Evolutionary conservation across 2,329 filamentous ascomycete species (phyloP), one percentile per base, ranked within the genome.

Genomic region (Orbilia blumenaviensis): DNA sequence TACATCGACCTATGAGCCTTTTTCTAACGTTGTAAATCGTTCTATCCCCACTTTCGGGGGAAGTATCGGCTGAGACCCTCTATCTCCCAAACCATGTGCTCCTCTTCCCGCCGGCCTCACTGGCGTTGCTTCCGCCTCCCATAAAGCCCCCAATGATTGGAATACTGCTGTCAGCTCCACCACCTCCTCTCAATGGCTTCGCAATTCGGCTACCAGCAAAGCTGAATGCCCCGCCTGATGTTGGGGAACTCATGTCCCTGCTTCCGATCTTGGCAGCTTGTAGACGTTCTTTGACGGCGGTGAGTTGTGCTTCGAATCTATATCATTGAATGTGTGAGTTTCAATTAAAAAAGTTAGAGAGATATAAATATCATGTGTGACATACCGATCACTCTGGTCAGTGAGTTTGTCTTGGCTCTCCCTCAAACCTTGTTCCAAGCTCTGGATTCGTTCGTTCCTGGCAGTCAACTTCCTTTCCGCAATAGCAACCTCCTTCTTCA

Each of bases 401-500:
- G 94, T 96, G 82, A 99, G 88, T 86, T 99, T 99, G 86, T 99
- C 95, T 85, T 99, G 95, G 82, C 93, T 96, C 83, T 99, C 95
- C 83, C 97, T 93, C 80, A 99, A 87, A 81, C 99, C 85, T 81
- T 88, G 91, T 85, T 99, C 95, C 50, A 99, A 86, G 82, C 92
- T 96, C 83, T 96, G 91, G 82, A 99, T 99, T 71, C 95, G 91
- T 86, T 99, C 95, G 82, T 98, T 98, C 80, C 95, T 88, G 23
- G 95, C 95, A 83, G 96, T 96, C 78, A 99, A 87, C 84, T 99
- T 99, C 80, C 95, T 89, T 86, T 99, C 95, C 0, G 95, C 95
- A 82, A 99, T 99, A 66, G 95, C 95, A 66, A 99, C 95, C 84
- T 99, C 95, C 87, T 99, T 98, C 89, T 99, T 99, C 81, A 99